A percentile compares a stretch with the other conserved stretches of the same genome.
These are phyloP conservation scores for Apiospora marii DNA, from an alignment of 2,329 filamentous ascomycete genomes.

Conservation along the genomic window DNA sequence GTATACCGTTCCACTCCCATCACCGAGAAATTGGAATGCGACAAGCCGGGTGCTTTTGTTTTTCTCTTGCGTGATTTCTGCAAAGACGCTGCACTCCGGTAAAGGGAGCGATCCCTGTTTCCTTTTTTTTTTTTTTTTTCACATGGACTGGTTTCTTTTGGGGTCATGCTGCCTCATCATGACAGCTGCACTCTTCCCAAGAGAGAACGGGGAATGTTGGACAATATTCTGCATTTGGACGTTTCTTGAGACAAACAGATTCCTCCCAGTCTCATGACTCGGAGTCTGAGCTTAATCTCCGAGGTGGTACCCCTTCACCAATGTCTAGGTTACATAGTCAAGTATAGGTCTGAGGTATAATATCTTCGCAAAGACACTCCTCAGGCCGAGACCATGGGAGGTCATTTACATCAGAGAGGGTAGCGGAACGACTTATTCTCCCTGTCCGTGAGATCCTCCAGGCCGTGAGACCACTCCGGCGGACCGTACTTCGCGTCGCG, in stretches of 20 bases:
- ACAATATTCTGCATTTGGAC: background rate
- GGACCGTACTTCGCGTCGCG: constrained; percentile 20
- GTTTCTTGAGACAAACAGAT: constrained; percentile 2
- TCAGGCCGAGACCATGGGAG: background rate
- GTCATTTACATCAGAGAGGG: background rate
- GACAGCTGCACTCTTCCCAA: background rate
- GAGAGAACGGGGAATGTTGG: background rate
- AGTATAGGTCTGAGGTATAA: background rate
- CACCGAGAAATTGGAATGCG: background rate
- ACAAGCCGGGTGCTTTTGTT: constrained; percentile 6
- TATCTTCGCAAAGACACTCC: background rate
- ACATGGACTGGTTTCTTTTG: background rate
- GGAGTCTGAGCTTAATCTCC: constrained; percentile 13
- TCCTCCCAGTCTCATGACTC: constrained; percentile 4
- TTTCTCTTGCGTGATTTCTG: background rate
- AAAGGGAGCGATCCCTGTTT: background rate
- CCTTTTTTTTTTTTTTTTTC: no score
- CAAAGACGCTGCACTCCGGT: background rate
- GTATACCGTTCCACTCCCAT: background rate
- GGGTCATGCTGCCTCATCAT: background rate
- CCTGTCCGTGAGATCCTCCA: constrained; percentile 21
- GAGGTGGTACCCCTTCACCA: background rate
- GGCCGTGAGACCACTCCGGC: constrained; percentile 21
- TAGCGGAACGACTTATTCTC: constrained; percentile 23
- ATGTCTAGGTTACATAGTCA: constrained; percentile 11